These are phyloP conservation scores for Colletotrichum cordylinicola DNA, from an alignment of 2,329 filamentous ascomycete genomes.

Conservation along the genomic window DNA sequence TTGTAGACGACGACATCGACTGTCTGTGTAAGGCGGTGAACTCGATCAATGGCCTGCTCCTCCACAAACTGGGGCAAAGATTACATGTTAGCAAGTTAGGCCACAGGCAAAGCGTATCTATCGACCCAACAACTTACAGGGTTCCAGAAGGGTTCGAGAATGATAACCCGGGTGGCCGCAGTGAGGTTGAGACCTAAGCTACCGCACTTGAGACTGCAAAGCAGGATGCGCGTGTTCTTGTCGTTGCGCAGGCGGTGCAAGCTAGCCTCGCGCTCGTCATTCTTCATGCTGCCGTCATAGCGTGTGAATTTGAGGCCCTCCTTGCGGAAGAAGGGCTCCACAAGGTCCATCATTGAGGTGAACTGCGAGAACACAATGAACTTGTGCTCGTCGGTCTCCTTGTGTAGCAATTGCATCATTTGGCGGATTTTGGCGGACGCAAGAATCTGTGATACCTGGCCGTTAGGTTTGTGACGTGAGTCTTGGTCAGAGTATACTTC, in stretches of 20 bases:
- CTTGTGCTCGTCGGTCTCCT: constrained; percentile 84
- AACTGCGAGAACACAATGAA: constrained; percentile 99
- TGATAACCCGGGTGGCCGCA: constrained; percentile 89
- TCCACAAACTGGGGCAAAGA: constrained; percentile 77
- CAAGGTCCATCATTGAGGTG: constrained; percentile 95
- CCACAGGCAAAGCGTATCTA: not conserved
- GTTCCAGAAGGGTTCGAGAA: constrained; percentile 99
- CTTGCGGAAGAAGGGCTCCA: constrained; percentile 86
- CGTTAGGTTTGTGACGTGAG: constrained; percentile 32
- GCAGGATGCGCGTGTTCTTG: constrained; percentile 76
- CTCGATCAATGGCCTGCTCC: constrained; percentile 97
- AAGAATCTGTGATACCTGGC: constrained; percentile 57
- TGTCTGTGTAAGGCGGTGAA: constrained; percentile 97
- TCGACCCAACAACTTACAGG: constrained; percentile 60
- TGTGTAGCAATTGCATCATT: constrained; percentile 79
- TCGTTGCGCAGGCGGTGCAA: constrained; percentile 79
- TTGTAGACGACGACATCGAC: constrained; percentile 95
- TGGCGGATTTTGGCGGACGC: constrained; percentile 92
- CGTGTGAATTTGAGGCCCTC: constrained; percentile 81
- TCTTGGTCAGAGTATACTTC: constrained; percentile 48
- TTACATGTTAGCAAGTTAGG: not conserved
- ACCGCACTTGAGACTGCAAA: constrained; percentile 94
- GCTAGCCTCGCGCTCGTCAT: constrained; percentile 89
- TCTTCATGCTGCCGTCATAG: constrained; percentile 95
- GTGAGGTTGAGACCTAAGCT: constrained; percentile 93